phyloP scores from a whole-genome alignment of 805 yeast genomes.

The Groenewaldozyma tartarivorans region DNA sequence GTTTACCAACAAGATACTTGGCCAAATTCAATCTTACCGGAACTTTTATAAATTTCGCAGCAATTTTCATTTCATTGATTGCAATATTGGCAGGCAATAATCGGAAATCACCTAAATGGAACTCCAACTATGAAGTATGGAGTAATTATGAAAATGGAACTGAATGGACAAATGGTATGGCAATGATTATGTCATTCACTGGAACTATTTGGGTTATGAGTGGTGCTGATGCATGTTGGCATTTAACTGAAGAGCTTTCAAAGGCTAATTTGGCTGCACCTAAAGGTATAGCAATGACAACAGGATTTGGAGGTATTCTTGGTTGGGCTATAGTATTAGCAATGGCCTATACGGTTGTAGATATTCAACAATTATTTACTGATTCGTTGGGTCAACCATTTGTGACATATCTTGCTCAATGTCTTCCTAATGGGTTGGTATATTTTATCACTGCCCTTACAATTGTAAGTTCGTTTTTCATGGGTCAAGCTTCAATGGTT shows the following conservation, averaged over 20 bases:
- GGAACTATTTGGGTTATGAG: slow-evolving; percentile 43
- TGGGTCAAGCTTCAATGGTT: slow-evolving; percentile 48
- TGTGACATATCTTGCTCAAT: slow-evolving; percentile 44
- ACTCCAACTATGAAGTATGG: slow-evolving; percentile 43
- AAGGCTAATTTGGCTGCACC: slow-evolving; percentile 57
- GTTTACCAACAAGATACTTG: slow-evolving; percentile 43
- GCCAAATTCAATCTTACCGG: slow-evolving; percentile 42
- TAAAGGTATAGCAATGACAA: slow-evolving; percentile 49
- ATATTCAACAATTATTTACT: slow-evolving; percentile 34
- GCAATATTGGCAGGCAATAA: slow-evolving; percentile 38
- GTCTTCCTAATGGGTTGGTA: slow-evolving; percentile 34
- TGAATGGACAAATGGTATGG: slow-evolving; percentile 51
- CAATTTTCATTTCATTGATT: slow-evolving; percentile 42
- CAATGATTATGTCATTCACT: slow-evolving; percentile 38
- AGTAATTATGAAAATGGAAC: slow-evolving; percentile 40
- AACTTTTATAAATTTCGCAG: slow-evolving; percentile 38
- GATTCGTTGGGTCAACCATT: slow-evolving; percentile 54
- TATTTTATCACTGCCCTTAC: slow-evolving; percentile 37
- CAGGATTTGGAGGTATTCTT: slow-evolving; percentile 42
- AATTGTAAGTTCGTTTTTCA: slow-evolving; percentile 35
- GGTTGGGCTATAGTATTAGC: slow-evolving; percentile 50
- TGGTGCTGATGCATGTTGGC: slow-evolving; percentile 67
- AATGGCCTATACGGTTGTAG: slow-evolving; percentile 50
- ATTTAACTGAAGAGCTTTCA: slow-evolving; percentile 57
- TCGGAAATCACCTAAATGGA: slow-evolving; percentile 30